Evolutionary conservation across 2,329 filamentous ascomycete species (phyloP).

Genomic region (Penicillium sp.): DNA sequence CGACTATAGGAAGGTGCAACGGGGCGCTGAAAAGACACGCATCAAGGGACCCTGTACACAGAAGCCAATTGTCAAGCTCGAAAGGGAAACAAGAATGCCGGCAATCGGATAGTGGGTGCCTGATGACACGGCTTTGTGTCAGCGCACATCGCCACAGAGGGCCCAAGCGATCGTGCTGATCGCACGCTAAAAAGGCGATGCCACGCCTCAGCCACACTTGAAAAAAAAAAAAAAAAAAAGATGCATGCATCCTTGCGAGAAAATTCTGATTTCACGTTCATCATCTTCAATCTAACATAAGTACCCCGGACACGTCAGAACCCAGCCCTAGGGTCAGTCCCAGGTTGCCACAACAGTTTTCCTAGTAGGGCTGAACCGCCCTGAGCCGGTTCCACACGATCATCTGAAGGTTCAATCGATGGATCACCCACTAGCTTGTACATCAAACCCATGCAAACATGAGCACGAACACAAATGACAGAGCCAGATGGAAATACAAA

Average conservation of each 20-base stretch:
- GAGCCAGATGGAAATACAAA: no score
- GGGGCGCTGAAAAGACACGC: background rate
- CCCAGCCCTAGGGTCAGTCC: background rate
- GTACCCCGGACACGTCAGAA: slow-evolving; percentile 1
- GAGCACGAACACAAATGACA: background rate
- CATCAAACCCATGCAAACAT: background rate
- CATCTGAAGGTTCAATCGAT: background rate
- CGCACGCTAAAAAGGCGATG: background rate
- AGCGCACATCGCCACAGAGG: background rate
- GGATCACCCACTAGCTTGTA: background rate
- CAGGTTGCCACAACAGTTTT: background rate
- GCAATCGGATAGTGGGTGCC: background rate
- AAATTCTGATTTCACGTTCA: background rate
- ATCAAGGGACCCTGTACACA: background rate
- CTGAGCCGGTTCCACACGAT: background rate
- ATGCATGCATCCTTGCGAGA: background rate
- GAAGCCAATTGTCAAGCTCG: background rate
- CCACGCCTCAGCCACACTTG: background rate
- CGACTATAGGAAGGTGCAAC: background rate
- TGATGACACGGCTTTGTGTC: background rate
- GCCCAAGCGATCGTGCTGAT: background rate
- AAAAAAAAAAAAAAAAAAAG: no score
- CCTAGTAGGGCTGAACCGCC: background rate
- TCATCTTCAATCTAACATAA: background rate
- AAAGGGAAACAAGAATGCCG: background rate